Percentiles rank a stretch among this genome's conserved stretches.
phyloP scores from a whole-genome alignment of 2,329 filamentous ascomycete genomes.

The Fusarium lyarnte region DNA sequence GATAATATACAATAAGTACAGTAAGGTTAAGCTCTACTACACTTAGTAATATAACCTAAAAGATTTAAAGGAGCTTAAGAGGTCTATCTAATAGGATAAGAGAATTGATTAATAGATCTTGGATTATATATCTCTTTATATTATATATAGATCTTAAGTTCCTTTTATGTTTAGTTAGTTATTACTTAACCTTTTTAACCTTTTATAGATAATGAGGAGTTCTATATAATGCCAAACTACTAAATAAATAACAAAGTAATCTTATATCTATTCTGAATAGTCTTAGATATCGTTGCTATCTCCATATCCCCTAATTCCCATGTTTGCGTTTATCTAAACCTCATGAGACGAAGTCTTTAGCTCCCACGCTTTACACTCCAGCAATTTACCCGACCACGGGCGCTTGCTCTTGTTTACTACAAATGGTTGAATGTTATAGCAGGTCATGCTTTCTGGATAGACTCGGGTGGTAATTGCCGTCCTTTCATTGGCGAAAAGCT shows the following conservation, averaged over 20 bases:
- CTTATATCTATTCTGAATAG: fast-evolving
- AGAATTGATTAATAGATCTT: no score
- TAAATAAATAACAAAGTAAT: neutral
- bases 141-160: no score
- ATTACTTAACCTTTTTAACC: no score
- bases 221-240: fast-evolving
- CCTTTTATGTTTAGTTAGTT: no score
- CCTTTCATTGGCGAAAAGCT: neutral
- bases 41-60: no score
- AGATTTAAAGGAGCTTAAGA: no score
- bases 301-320: fast-evolving
- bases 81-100: no score
- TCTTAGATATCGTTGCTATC: fast-evolving
- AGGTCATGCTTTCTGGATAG: neutral
- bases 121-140: no score
- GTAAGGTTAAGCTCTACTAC: no score
- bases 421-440: neutral
- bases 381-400: neutral
- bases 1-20: no score
- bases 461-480: neutral
- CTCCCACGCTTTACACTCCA: neutral
- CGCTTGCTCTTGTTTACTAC: neutral
- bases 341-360: fast-evolving
- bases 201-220: fast-evolving
- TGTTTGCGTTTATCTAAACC: fast-evolving